These are phyloP conservation scores for Digitaria exilis DNA, from an alignment of 202 grass and related monocot species.

Conservation along the genomic window DNA sequence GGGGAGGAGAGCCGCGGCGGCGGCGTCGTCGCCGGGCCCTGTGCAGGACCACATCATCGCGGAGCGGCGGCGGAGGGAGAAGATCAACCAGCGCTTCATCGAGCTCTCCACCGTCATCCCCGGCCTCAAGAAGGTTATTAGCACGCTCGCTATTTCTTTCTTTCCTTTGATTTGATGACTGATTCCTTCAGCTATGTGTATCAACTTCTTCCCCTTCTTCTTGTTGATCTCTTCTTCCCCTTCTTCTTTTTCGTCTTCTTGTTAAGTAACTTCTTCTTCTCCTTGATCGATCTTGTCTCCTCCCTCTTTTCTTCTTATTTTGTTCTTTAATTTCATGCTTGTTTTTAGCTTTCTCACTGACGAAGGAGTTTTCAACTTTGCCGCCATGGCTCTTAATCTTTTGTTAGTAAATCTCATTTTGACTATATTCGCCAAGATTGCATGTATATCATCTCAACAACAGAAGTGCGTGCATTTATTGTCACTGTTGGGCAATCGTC, in stretches of 20 bases:
- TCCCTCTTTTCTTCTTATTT: too few species aligned
- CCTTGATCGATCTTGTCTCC: not conserved
- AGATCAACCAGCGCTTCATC: constrained; percentile 79
- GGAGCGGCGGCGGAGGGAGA: constrained; percentile 76
- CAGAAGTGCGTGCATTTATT: not conserved
- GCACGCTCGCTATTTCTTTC: not conserved
- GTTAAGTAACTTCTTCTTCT: not conserved
- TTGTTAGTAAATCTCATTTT: not conserved
- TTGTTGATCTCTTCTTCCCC: not conserved
- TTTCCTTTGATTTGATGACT: not conserved
- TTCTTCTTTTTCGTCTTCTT: not conserved
- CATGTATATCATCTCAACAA: constrained; percentile 5
- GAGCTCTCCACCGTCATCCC: constrained; percentile 87
- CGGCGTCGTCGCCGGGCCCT: not conserved
- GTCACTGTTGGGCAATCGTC: not conserved
- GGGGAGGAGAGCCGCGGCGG: constrained; percentile 23
- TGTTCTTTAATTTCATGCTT: constrained; percentile 18
- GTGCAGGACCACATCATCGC: constrained; percentile 87
- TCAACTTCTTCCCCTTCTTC: not conserved
- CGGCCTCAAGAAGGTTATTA: constrained; percentile 79
- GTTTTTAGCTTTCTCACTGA: not conserved
- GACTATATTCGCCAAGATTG: constrained; percentile 10
- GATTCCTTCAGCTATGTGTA: not conserved
- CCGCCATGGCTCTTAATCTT: not conserved
- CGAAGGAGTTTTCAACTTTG: not conserved